Evolutionary conservation across 306 rosid genomes (phyloP).

Genomic region (Inga laurina): DNA sequence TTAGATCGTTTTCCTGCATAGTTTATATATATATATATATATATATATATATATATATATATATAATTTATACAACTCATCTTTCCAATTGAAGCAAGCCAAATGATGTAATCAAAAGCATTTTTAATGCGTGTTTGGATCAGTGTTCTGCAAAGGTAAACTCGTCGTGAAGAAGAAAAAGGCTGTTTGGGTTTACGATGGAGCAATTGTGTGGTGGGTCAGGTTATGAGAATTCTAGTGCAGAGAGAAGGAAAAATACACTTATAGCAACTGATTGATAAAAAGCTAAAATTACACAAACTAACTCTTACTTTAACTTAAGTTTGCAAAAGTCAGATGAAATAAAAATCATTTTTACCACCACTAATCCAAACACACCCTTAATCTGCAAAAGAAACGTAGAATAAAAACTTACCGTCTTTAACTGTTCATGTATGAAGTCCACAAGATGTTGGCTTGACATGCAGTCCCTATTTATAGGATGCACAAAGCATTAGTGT

Average conservation of each 20-base stretch:
- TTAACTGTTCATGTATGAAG: slow-evolving; percentile 60
- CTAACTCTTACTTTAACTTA: neutral
- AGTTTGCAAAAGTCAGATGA: too few species aligned
- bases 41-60: neutral
- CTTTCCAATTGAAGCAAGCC: slow-evolving; percentile 12
- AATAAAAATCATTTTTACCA: too few species aligned
- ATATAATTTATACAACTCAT: neutral
- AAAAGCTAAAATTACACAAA: neutral
- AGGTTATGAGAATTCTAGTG: neutral
- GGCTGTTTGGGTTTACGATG: too few species aligned
- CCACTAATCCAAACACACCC: too few species aligned
- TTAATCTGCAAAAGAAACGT: neutral
- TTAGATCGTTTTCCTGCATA: slow-evolving; percentile 81
- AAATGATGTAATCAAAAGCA: neutral
- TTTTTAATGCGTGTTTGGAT: neutral
- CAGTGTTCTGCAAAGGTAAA: neutral
- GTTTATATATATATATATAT: neutral
- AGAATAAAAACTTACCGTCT: slow-evolving; percentile 52
- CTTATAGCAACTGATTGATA: neutral
- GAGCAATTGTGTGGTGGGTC: neutral
- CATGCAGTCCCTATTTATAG: slow-evolving; percentile 83
- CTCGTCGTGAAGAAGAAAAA: neutral
- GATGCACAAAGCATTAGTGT: neutral
- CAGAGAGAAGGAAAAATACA: neutral
- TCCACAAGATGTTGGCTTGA: slow-evolving; percentile 95